These are phyloP conservation scores for Colletotrichum salicis DNA, from an alignment of 2,329 filamentous ascomycete genomes.

Conservation along the genomic window DNA sequence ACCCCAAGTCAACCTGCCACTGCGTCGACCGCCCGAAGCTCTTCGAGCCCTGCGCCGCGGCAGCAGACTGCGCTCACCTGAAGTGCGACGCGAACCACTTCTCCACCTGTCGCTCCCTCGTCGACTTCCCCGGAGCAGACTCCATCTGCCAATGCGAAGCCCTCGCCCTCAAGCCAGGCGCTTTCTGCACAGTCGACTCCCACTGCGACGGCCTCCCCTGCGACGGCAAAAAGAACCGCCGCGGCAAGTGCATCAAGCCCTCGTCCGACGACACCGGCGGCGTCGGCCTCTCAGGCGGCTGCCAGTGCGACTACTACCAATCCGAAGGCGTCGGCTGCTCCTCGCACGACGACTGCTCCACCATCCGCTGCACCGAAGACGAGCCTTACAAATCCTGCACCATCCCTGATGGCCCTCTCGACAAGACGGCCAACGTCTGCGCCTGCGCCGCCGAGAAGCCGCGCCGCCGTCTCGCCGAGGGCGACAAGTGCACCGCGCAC, in stretches of 20 bases:
- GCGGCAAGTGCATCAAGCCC: conserved; percentile 1
- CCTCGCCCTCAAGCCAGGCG: not conserved
- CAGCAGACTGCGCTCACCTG: conserved; percentile 9
- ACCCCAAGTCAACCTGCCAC: conserved; percentile 3
- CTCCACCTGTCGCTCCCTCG: not conserved
- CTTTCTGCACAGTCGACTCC: conserved; percentile 7
- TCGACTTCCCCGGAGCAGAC: not conserved
- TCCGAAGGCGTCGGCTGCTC: conserved; percentile 4
- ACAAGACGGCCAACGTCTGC: not conserved
- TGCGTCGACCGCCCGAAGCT: conserved; percentile 12
- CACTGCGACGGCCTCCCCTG: conserved; percentile 18
- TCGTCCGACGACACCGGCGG: too few species aligned
- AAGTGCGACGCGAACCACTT: not conserved
- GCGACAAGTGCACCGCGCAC: not conserved
- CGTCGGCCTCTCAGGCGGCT: not conserved
- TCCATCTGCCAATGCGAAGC: not conserved
- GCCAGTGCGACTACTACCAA: conserved; percentile 4
- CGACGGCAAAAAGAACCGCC: not conserved
- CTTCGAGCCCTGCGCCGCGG: not conserved
- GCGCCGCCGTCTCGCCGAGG: not conserved
- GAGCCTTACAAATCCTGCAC: conserved; percentile 17
- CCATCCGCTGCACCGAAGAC: conserved; percentile 7
- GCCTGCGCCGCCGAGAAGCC: not conserved
- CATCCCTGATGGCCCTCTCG: not conserved
- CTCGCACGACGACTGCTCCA: not conserved